Conservation (phyloP, 768 basidiomycete species). For the Cyclocybe cylindracea region DNA sequence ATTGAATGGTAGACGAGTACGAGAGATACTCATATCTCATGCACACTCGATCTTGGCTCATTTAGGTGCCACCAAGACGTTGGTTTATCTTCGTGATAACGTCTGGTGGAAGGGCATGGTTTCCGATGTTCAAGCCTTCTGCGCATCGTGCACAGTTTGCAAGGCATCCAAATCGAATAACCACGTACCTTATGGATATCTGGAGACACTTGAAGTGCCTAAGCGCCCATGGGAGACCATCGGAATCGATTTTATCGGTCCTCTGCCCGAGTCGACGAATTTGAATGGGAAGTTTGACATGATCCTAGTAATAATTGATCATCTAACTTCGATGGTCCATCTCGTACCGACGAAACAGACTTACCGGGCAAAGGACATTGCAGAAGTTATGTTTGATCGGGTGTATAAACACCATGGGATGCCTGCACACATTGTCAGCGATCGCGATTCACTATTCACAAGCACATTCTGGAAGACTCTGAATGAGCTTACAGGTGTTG, state of each 20-base stretch:
- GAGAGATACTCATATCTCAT: slow-evolving; percentile 36
- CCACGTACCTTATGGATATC: not conserved
- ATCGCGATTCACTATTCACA: slow-evolving; percentile 8
- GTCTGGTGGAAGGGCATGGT: slow-evolving; percentile 27
- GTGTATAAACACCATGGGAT: slow-evolving; percentile 35
- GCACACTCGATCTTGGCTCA: slow-evolving; percentile 43
- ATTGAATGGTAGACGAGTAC: slow-evolving; percentile 10
- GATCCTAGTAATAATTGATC: slow-evolving; percentile 26
- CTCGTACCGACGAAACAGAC: slow-evolving; percentile 2
- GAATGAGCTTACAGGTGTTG: slow-evolving; percentile 1
- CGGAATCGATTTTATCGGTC: slow-evolving; percentile 32
- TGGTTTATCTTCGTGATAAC: slow-evolving; percentile 20
- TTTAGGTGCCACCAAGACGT: slow-evolving; percentile 35
- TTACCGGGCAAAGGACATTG: slow-evolving; percentile 16
- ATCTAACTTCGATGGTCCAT: slow-evolving; percentile 7
- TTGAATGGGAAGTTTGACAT: slow-evolving; percentile 15
- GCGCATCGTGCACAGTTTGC: not conserved
- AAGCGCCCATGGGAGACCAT: slow-evolving; percentile 11
- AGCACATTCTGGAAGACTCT: slow-evolving; percentile 6
- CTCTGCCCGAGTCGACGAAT: slow-evolving; percentile 25
- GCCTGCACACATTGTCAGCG: slow-evolving; percentile 6
- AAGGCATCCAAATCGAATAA: not conserved
- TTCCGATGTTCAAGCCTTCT: slow-evolving; percentile 1
- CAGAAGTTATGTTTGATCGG: slow-evolving; percentile 20
- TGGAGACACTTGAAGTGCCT: slow-evolving; percentile 6